Conservation (phyloP, 1,284 basidiomycete genomes). For the Moniliophthora roreri region DNA sequence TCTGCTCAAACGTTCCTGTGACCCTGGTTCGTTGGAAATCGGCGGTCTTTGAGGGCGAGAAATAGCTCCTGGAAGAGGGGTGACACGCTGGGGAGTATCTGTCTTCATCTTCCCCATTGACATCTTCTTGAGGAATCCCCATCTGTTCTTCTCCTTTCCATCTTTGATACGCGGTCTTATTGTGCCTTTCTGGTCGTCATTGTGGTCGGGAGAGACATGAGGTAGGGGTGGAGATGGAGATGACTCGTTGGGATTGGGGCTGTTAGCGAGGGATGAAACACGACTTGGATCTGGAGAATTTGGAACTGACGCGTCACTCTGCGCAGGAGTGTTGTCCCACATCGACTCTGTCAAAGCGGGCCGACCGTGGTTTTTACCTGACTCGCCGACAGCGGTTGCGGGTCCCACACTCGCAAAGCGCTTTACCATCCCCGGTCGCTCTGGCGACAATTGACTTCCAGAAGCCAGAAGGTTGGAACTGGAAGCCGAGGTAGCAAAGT, state of each 20-base stretch:
- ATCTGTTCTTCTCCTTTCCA: slow-evolving; percentile 65
- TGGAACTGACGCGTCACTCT: slow-evolving; percentile 18
- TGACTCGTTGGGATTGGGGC: neutral
- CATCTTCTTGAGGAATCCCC: slow-evolving; percentile 97
- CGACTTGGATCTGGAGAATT: slow-evolving; percentile 20
- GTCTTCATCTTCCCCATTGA: slow-evolving; percentile 84
- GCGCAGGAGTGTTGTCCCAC: slow-evolving; percentile 40
- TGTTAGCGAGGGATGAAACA: slow-evolving; percentile 21
- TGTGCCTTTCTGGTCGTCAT: slow-evolving; percentile 27
- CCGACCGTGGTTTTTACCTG: slow-evolving; percentile 33
- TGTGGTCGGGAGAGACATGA: slow-evolving; percentile 18
- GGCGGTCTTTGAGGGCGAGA: slow-evolving; percentile 18
- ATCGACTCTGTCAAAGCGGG: slow-evolving; percentile 50
- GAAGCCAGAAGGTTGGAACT: slow-evolving; percentile 57
- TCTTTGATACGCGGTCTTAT: slow-evolving; percentile 37
- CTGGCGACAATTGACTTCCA: slow-evolving; percentile 24
- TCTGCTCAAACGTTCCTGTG: slow-evolving; percentile 32
- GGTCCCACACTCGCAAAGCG: slow-evolving; percentile 72
- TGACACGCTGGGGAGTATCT: slow-evolving; percentile 37
- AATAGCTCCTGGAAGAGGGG: slow-evolving; percentile 21
- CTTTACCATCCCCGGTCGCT: slow-evolving; percentile 39
- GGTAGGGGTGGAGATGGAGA: slow-evolving; percentile 17
- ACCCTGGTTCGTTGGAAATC: slow-evolving; percentile 13
- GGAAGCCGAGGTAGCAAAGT: slow-evolving; percentile 59
- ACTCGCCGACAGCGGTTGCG: slow-evolving; percentile 32